Evolutionary conservation across 176 grass and related monocot species (phyloP), one percentile per base, ranked within the genome.

Genomic region (Lolium multiflorum): DNA sequence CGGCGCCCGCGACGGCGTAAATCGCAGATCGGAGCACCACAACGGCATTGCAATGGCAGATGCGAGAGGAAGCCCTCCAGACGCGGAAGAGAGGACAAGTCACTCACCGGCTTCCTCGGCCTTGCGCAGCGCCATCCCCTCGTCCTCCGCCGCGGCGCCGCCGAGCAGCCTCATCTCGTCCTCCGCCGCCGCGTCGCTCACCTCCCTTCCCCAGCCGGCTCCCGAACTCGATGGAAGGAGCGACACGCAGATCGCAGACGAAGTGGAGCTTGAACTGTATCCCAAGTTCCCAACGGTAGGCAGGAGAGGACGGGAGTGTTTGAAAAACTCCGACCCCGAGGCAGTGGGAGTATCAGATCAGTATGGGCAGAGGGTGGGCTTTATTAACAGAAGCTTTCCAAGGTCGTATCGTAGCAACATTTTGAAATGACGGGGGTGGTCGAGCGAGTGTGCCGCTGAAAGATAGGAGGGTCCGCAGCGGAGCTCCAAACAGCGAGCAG

Each of bases 121-220:
- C 89, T 94, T 97, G 84, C 94, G 81, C 71, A 90, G 39, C 78
- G 92, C 89, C 87, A 97, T 94, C 76, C 91, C 94, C 28, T 80
- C 82, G 64, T 67, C 89, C 49, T 79, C 74, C 50, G 60, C 44
- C 88, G 26, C 81, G 28, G 26, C 59, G 11, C 51, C 78, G 25
- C 76, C 83, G 5, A 78, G 35, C 43, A 44, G 75, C 64, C 81
- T 92, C 83, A 54, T 48, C 51, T 4, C 51, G 21, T 15, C 79
- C 14, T 7, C 79, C 24, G 22, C 47, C n/a, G 55, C 38, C 87
- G 17, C 73, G 35, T 38, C 69, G 22, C 76, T 59, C 39, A 8
- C 70, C 73, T 50, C 21, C 44, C 46, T n/a, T n/a, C n/a, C n/a
- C n/a, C n/a, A n/a, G n/a, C n/a, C n/a, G n/a, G n/a, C n/a, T n/a